Percentiles rank a stretch among this genome's conserved stretches.
phyloP scores from a whole-genome alignment of 148 eudicot species.

The Simmondsia chinensis region DNA sequence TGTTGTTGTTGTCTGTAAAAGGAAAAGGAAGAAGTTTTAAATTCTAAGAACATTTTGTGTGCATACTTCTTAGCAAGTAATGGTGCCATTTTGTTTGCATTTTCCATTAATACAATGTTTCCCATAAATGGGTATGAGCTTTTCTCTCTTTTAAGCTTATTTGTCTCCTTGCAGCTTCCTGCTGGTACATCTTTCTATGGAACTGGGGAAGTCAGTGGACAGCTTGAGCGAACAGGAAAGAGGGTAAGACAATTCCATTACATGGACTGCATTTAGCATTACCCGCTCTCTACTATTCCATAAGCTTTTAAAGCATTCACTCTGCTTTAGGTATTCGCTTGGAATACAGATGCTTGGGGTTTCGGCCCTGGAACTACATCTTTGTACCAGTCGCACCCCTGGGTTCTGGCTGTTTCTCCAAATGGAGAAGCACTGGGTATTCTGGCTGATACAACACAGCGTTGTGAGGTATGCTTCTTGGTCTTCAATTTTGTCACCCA shows the following conservation, averaged over 20 bases:
- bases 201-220: slow-evolving; percentile 98
- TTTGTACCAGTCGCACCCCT: slow-evolving; percentile 93
- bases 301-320: slow-evolving; percentile 3
- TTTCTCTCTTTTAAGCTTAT: slow-evolving; percentile 3
- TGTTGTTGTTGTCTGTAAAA: no score
- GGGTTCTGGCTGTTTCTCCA: slow-evolving; percentile 88
- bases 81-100: not conserved
- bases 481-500: not conserved
- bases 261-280: not conserved
- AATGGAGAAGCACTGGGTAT: slow-evolving; percentile 81
- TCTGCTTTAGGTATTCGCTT: slow-evolving; percentile 59
- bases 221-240: slow-evolving; percentile 90
- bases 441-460: slow-evolving; percentile 90
- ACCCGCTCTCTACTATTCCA: slow-evolving; percentile 2
- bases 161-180: slow-evolving; percentile 47
- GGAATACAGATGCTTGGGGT: slow-evolving; percentile 97
- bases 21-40: no score
- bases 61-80: not conserved
- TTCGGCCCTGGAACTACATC: slow-evolving; percentile 88
- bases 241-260: slow-evolving; percentile 41
- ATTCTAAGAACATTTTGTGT: no score
- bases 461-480: slow-evolving; percentile 63
- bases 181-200: slow-evolving; percentile 86
- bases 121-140: no score
- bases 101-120: no score